Evolutionary conservation across 2,329 filamentous ascomycete genomes (phyloP), one percentile per base, ranked within the genome.

Genomic region (Colletotrichum sp.): DNA sequence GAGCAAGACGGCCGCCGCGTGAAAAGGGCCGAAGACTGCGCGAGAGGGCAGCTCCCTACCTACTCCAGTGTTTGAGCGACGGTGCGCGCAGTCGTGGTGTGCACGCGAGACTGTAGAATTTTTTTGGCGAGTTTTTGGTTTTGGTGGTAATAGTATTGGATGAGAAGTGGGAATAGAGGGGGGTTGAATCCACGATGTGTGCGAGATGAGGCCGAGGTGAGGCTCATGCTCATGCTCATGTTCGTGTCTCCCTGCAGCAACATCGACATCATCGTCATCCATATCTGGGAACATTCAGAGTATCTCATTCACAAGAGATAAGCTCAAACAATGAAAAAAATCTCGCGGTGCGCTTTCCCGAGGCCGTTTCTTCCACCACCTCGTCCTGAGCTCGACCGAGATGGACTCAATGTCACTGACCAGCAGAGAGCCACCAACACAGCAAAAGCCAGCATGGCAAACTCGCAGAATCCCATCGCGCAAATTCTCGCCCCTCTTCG

Each of bases 131-230:
- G 8, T 34, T 62, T 62, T 30, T 15, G 18, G 28, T 34, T 32
- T 32, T 34, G 28, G 30, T 63, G 28, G 32, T 21, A 34, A 63
- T 6, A 7, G 16, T 32, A 18, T 63, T 52, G 49, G 39, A 72
- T 72, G 60, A 67, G 72, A 67, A 72, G 72, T 75, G 72, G 72
- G 69, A 60, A 75, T 75, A 13, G 59, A 44, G 71, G 39, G 32
- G 59, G 28, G n/a, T 32, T 32, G 26, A 52, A 52, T 52, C 36
- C 36, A 28, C n/a, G 15, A 69, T 12, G 59, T 32, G 59, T 63
- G 52, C 60, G 32, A 59, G 44, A 64, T 49, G 68, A 75, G 18
- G 62, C 49, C 26, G 64, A 44, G 34, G 68, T 64, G 26, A 49
- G 44, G 24, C 30, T 69, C 30, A 24, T 64, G 36, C 28, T 28